phyloP scores from a whole-genome alignment of 768 basidiomycete species.

The Podaxis rugospora region DNA sequence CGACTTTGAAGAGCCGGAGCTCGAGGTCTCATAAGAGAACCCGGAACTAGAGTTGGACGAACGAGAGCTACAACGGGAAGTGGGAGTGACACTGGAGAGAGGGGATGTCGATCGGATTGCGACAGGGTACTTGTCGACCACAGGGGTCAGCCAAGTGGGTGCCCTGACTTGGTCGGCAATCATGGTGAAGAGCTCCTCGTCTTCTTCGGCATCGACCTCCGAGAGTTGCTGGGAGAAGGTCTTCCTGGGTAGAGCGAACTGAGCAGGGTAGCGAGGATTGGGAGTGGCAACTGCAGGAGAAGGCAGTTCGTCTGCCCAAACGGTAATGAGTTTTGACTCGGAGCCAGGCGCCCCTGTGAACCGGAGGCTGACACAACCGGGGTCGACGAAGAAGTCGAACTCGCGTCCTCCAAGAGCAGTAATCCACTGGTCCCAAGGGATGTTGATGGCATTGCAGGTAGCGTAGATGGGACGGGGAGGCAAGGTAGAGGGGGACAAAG shows the following conservation, averaged over 20 bases:
- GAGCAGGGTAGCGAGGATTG: slow-evolving; percentile 21
- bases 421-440: slow-evolving; percentile 85
- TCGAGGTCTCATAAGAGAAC: slow-evolving; percentile 51
- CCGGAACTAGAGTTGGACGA: slow-evolving; percentile 67
- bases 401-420: slow-evolving; percentile 59
- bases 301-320: slow-evolving; percentile 62
- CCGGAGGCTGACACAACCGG: slow-evolving; percentile 71
- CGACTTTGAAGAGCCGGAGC: slow-evolving; percentile 41
- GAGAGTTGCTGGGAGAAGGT: slow-evolving; percentile 73
- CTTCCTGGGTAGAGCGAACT: slow-evolving; percentile 31
- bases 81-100: slow-evolving; percentile 53
- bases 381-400: slow-evolving; percentile 80
- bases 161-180: slow-evolving; percentile 68
- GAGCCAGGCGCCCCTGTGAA: slow-evolving; percentile 29
- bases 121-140: slow-evolving; percentile 54
- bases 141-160: slow-evolving; percentile 67
- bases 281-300: slow-evolving; percentile 21
- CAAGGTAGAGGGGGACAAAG: slow-evolving; percentile 61
- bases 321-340: slow-evolving; percentile 41
- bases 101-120: slow-evolving; percentile 53
- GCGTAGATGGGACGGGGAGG: slow-evolving; percentile 71
- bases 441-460: slow-evolving; percentile 62
- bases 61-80: slow-evolving; percentile 67
- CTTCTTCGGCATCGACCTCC: slow-evolving; percentile 67
- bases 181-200: slow-evolving; percentile 69